phyloP scores from a whole-genome alignment of 805 yeast species.

The Lipomyces lipofer region DNA sequence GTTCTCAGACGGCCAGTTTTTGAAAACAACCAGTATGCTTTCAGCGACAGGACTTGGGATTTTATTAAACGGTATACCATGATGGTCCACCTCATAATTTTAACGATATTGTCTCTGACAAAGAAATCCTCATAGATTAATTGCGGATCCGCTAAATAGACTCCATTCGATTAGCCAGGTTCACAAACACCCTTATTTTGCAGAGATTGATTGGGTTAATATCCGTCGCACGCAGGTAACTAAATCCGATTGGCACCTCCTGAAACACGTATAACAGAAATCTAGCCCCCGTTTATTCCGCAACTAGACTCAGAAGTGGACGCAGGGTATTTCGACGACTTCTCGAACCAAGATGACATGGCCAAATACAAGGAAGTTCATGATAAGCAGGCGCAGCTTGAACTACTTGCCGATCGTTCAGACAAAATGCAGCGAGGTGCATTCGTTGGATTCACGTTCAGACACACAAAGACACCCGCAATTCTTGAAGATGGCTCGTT shows the following conservation, averaged over 20 bases:
- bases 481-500: slow-evolving; percentile 21
- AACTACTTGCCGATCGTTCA: slow-evolving; percentile 68
- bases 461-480: slow-evolving; percentile 57
- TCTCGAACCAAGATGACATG: slow-evolving; percentile 94
- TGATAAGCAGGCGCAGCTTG: slow-evolving; percentile 85
- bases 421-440: slow-evolving; percentile 56
- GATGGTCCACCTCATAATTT: too few relatives aligned
- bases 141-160: slow-evolving; percentile 76
- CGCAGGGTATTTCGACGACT: slow-evolving; percentile 98
- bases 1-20: slow-evolving; percentile 77
- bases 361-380: slow-evolving; percentile 96
- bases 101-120: too few relatives aligned
- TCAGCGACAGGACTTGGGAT: slow-evolving; percentile 96
- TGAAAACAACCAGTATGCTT: slow-evolving; percentile 86
- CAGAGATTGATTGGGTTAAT: slow-evolving; percentile 75
- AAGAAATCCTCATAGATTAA: too few relatives aligned
- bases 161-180: slow-evolving; percentile 79
- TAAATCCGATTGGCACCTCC: too few relatives aligned
- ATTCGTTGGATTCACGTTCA: slow-evolving; percentile 94
- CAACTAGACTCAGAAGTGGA: slow-evolving; percentile 96
- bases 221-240: slow-evolving; percentile 50
- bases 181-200: slow-evolving; percentile 74
- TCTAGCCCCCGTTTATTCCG: slow-evolving; percentile 91
- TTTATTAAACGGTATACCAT: slow-evolving; percentile 59
- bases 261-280: slow-evolving; percentile 34